These are phyloP conservation scores for Russula sp. DNA, from an alignment of 768 basidiomycete species.

Conservation along the genomic window DNA sequence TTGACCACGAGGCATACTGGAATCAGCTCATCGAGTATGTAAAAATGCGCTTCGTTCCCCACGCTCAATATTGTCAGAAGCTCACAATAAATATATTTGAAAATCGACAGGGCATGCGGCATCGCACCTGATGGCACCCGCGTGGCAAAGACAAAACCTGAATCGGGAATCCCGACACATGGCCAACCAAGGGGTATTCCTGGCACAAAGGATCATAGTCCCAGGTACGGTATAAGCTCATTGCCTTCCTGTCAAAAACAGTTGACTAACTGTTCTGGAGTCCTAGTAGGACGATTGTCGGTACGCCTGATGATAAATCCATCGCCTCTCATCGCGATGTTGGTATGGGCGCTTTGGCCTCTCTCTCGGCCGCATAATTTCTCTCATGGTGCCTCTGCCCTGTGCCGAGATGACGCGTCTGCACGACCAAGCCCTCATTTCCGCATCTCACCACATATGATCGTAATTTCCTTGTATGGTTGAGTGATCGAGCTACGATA, in stretches of 20 bases:
- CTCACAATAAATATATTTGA: not conserved
- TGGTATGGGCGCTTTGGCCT: not conserved
- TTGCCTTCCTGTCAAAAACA: not conserved
- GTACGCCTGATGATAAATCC: slow-evolving; percentile 23
- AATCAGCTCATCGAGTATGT: slow-evolving; percentile 67
- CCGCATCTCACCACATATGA: not conserved
- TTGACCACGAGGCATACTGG: slow-evolving; percentile 76
- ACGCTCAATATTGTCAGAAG: not conserved
- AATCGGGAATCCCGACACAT: not conserved
- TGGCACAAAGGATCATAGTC: slow-evolving; percentile 9
- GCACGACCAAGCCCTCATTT: not conserved
- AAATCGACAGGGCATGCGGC: slow-evolving; percentile 32
- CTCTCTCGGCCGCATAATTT: not conserved
- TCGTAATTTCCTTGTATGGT: not conserved
- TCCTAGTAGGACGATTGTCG: slow-evolving; percentile 19
- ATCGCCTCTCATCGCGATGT: slow-evolving; percentile 8
- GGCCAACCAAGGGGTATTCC: slow-evolving; percentile 13
- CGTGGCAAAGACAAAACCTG: not conserved
- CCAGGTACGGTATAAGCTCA: slow-evolving; percentile 4
- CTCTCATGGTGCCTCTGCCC: not conserved
- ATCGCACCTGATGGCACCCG: slow-evolving; percentile 38
- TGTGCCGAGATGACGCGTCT: not conserved
- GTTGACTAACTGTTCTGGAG: not conserved
- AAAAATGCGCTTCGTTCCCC: not conserved
- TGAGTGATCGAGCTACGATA: not conserved